Evolutionary conservation across 352 stramenopile species (phyloP).

Genomic region (Globisporangium recalcitrans): DNA sequence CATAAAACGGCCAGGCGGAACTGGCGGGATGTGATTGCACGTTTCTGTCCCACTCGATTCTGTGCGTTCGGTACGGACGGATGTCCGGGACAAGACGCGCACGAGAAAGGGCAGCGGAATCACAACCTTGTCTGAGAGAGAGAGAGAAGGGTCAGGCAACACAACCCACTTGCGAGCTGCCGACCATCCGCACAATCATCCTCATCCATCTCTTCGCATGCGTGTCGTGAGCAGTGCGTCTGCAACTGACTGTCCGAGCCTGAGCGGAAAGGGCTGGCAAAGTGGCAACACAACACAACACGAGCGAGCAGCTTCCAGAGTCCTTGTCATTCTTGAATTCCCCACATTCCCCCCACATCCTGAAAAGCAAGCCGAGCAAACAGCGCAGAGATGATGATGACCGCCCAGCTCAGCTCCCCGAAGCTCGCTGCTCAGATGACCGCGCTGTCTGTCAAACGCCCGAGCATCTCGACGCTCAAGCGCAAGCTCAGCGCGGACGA

Average conservation of each 20-base stretch:
- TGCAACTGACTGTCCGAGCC: background rate
- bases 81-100: constrained; percentile 1
- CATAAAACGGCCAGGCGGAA: background rate
- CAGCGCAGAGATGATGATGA: constrained; percentile 10
- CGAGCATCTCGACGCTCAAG: constrained; percentile 37
- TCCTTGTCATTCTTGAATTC: constrained; percentile 5
- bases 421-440: constrained; percentile 12
- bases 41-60: constrained; percentile 3
- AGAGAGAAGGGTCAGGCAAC: too few relatives aligned
- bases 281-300: too few relatives aligned
- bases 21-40: constrained; percentile 1
- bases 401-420: constrained; percentile 10
- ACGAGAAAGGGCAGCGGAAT: background rate
- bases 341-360: background rate
- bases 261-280: background rate
- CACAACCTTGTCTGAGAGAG: background rate
- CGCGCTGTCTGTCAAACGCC: constrained; percentile 34
- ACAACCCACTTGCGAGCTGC: background rate
- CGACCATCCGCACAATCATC: constrained; percentile 2
- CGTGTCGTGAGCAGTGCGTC: too few relatives aligned
- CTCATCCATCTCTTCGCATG: background rate
- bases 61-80: background rate
- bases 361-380: background rate
- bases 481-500: constrained; percentile 35
- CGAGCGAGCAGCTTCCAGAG: too few relatives aligned